These are phyloP conservation scores for Aspergillus leporis DNA, from an alignment of 495 filamentous ascomycete genomes.

Conservation along the genomic window DNA sequence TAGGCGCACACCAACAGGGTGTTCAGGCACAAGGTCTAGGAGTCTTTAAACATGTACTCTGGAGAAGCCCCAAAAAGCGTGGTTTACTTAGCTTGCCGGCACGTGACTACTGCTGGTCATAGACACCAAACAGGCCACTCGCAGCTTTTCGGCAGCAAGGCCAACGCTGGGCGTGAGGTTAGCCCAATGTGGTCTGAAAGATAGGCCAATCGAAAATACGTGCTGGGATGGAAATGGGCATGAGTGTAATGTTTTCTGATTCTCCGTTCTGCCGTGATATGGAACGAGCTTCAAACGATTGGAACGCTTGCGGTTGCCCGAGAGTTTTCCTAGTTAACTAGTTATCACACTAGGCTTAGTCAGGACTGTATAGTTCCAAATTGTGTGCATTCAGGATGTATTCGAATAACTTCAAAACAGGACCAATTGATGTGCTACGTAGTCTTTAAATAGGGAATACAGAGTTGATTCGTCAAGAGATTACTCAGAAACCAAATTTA, in stretches of 20 bases:
- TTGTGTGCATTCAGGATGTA: too few relatives aligned
- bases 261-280: too few relatives aligned
- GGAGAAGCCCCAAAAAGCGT: conserved; percentile 23
- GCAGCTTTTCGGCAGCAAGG: background rate
- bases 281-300: too few relatives aligned
- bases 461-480: too few relatives aligned
- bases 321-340: conserved; percentile 7
- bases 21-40: conserved; percentile 16
- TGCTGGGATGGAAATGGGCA: too few relatives aligned
- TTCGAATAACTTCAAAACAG: too few relatives aligned
- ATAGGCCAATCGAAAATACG: background rate
- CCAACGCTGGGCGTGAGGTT: background rate
- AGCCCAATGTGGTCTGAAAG: background rate
- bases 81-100: conserved; percentile 21
- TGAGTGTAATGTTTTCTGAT: background rate
- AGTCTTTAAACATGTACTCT: conserved; percentile 21
- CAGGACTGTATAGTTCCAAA: background rate
- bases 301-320: background rate
- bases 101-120: conserved; percentile 21
- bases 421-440: conserved; percentile 1
- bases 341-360: conserved; percentile 4
- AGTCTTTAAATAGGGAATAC: too few relatives aligned
- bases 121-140: conserved; percentile 5
- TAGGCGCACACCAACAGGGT: conserved; percentile 17
- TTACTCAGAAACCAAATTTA: background rate